Conservation (phyloP, 2,329 filamentous ascomycete genomes). For the Phyllosticta capitalensis region DNA sequence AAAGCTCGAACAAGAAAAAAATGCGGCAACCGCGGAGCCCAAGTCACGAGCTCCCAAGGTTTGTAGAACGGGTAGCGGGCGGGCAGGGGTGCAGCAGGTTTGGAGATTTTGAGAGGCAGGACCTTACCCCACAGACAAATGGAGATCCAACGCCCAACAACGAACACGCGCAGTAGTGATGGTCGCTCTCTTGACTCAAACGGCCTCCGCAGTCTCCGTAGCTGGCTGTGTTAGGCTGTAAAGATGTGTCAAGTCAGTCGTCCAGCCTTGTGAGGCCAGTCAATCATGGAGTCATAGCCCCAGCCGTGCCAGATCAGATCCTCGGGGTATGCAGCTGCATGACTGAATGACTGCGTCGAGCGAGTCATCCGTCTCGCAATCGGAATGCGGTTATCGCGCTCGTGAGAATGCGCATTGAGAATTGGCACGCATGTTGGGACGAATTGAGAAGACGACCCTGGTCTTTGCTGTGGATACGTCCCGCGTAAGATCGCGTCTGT, state of each 20-base stretch:
- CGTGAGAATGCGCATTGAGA: not conserved
- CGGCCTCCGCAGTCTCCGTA: too few species aligned
- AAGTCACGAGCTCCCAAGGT: not conserved
- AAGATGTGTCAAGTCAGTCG: too few species aligned
- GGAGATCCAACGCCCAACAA: not conserved
- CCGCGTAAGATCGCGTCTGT: not conserved
- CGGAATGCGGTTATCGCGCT: not conserved
- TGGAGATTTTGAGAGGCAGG: not conserved
- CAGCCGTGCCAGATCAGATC: not conserved
- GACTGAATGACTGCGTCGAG: not conserved
- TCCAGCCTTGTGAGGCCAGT: not conserved
- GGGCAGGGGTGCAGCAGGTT: not conserved
- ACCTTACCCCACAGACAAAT: not conserved
- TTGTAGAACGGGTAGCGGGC: too few species aligned
- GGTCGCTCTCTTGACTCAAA: not conserved
- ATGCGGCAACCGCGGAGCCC: not conserved
- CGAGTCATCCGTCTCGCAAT: not conserved
- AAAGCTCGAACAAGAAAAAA: not conserved
- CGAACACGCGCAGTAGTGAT: too few species aligned
- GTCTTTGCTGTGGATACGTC: not conserved
- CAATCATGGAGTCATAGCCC: not conserved
- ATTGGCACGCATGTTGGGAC: not conserved
- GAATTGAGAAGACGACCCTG: not conserved
- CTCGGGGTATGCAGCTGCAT: not conserved
- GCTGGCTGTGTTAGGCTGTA: too few species aligned